A percentile compares a stretch with the other conserved stretches of the same genome.
Conservation (phyloP, 2,329 filamentous ascomycete species). For the Corinectria fuckeliana region DNA sequence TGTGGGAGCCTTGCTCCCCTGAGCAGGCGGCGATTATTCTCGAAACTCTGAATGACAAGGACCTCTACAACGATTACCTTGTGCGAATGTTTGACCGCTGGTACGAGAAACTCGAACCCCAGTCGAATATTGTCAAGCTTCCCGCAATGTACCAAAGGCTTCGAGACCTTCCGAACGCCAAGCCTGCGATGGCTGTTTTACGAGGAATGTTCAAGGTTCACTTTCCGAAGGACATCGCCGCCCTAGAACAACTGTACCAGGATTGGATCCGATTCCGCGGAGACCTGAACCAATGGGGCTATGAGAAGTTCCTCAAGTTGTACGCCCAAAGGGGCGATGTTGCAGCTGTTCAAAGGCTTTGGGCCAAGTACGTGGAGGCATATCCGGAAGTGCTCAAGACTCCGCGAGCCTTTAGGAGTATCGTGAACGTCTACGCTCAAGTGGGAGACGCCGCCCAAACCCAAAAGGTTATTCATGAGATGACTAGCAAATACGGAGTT, state of each 20-base stretch:
- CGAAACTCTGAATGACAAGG: constrained; percentile 45
- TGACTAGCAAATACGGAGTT: constrained; percentile 61
- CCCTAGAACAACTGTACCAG: constrained; percentile 53
- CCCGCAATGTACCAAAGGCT: constrained; percentile 54
- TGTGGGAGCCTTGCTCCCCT: constrained; percentile 44
- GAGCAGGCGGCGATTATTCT: constrained; percentile 48
- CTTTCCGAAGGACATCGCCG: constrained; percentile 46
- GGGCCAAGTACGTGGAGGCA: constrained; percentile 49
- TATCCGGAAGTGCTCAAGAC: constrained; percentile 45
- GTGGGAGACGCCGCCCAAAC: constrained; percentile 68
- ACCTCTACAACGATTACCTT: constrained; percentile 54
- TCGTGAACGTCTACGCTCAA: constrained; percentile 75
- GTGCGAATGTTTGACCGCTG: constrained; percentile 40
- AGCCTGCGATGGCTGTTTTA: constrained; percentile 49
- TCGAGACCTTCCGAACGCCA: constrained; percentile 48
- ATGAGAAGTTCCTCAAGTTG: constrained; percentile 56
- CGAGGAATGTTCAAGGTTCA: constrained; percentile 54
- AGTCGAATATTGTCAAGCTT: constrained; percentile 42
- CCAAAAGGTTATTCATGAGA: constrained; percentile 66
- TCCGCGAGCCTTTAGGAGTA: constrained; percentile 56
- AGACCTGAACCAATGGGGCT: constrained; percentile 52
- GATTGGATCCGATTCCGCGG: constrained; percentile 56
- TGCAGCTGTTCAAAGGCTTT: constrained; percentile 52
- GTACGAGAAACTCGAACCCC: constrained; percentile 38
- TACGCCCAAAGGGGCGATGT: constrained; percentile 57